These are phyloP conservation scores for Amyloporia xantha DNA, from an alignment of 768 basidiomycete genomes.

Conservation along the genomic window DNA sequence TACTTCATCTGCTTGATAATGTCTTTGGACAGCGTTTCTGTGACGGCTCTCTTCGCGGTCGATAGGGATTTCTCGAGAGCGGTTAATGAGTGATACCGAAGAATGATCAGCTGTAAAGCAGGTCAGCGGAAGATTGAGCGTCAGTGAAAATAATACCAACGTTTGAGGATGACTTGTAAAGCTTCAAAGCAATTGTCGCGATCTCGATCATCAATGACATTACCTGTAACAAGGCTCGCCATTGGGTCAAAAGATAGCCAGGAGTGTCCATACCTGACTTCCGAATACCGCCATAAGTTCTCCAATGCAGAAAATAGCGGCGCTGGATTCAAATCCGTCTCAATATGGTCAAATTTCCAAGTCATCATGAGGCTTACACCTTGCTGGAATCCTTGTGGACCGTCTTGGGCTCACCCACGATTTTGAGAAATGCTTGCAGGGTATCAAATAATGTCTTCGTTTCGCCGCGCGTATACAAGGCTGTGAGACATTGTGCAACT, in stretches of 20 bases:
- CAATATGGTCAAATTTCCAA: neutral
- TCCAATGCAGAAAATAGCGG: constrained; percentile 81
- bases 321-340: constrained; percentile 36
- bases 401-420: constrained; percentile 65
- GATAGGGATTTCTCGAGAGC: constrained; percentile 75
- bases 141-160: constrained; percentile 35
- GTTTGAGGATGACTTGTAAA: constrained; percentile 58
- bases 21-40: constrained; percentile 74
- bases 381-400: constrained; percentile 55
- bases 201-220: constrained; percentile 96
- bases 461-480: constrained; percentile 74
- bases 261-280: constrained; percentile 67
- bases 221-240: constrained; percentile 51
- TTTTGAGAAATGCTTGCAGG: constrained; percentile 67
- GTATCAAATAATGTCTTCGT: constrained; percentile 84
- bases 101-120: constrained; percentile 56
- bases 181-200: constrained; percentile 54
- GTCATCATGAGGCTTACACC: constrained; percentile 45
- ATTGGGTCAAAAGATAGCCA: too few relatives aligned
- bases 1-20: constrained; percentile 76
- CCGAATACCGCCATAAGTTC: constrained; percentile 85
- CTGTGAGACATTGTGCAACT: constrained; percentile 68
- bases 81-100: constrained; percentile 74
- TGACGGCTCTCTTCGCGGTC: constrained; percentile 77
- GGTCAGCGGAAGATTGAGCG: neutral